Conservation (phyloP, 108 stramenopile genomes). For the Skeletonema marinoi region DNA sequence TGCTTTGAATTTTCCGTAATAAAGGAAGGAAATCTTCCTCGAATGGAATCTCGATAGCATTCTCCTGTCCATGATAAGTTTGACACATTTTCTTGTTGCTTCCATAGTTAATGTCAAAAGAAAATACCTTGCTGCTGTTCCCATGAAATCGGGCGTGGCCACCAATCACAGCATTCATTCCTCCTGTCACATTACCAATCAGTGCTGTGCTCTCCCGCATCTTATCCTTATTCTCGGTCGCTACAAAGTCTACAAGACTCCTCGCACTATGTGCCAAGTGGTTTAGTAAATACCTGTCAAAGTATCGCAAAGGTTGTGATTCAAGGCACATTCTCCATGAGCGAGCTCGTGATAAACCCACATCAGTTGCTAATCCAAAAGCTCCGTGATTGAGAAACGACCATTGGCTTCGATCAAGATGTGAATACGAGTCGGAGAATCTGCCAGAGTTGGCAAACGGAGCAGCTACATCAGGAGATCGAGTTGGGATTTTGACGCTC, state of each 20-base stretch:
- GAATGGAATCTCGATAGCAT: slow-evolving; percentile 68
- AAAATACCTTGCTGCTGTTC: slow-evolving; percentile 41
- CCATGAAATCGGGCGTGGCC: slow-evolving; percentile 50
- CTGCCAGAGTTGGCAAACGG: slow-evolving; percentile 18
- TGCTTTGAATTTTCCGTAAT: background rate
- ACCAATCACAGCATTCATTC: slow-evolving; percentile 65
- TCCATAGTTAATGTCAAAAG: slow-evolving; percentile 76
- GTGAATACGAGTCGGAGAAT: slow-evolving; percentile 6
- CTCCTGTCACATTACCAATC: slow-evolving; percentile 59
- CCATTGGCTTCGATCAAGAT: slow-evolving; percentile 26
- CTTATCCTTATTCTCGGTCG: slow-evolving; percentile 9
- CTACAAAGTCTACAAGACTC: slow-evolving; percentile 57
- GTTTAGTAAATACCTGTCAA: slow-evolving; percentile 73
- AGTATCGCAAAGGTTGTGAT: slow-evolving; percentile 72
- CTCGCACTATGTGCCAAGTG: slow-evolving; percentile 65
- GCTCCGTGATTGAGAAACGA: slow-evolving; percentile 53
- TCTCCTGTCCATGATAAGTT: slow-evolving; percentile 39
- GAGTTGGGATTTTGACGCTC: background rate
- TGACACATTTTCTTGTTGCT: slow-evolving; percentile 76
- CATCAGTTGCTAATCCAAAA: slow-evolving; percentile 65
- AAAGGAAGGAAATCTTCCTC: slow-evolving; percentile 41
- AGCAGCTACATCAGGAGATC: background rate
- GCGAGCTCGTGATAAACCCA: slow-evolving; percentile 60
- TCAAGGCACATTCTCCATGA: slow-evolving; percentile 68
- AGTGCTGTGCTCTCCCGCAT: slow-evolving; percentile 43